Conservation (phyloP, 2,329 filamentous ascomycete genomes). For the Stagonosporopsis tanaceti region DNA sequence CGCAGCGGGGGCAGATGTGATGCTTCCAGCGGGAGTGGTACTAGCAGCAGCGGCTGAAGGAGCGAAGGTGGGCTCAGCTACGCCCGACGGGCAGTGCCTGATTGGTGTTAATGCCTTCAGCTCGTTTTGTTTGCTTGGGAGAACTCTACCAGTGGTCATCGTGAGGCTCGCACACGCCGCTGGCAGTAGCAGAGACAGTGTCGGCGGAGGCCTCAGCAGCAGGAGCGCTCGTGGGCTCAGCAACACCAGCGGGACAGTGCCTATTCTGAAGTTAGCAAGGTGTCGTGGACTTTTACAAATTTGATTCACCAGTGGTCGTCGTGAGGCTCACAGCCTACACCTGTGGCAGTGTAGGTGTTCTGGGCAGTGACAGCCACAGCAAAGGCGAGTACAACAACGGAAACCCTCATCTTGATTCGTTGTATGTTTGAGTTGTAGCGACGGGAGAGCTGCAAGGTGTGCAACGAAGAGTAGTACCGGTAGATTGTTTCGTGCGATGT, state of each 20-base stretch:
- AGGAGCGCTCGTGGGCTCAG: constrained; percentile 22
- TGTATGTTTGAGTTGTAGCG: neutral
- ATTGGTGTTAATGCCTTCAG: neutral
- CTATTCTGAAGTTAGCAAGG: constrained; percentile 1
- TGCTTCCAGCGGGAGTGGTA: constrained; percentile 6
- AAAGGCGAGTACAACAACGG: constrained; percentile 23
- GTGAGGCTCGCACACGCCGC: constrained; percentile 33
- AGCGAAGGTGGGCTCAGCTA: constrained; percentile 26
- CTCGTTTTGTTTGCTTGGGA: rapidly evolving
- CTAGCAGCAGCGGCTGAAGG: constrained; percentile 16
- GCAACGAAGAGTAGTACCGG: constrained; percentile 1
- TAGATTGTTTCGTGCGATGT: constrained; percentile 13
- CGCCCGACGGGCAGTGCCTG: constrained; percentile 31
- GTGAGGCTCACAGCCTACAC: constrained; percentile 20
- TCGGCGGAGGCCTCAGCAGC: constrained; percentile 20
- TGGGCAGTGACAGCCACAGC: constrained; percentile 29
- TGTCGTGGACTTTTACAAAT: no score
- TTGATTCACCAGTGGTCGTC: constrained; percentile 21
- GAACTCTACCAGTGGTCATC: constrained; percentile 34
- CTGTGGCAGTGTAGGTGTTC: constrained; percentile 26
- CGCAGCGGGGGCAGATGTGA: constrained; percentile 16
- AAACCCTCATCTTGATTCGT: constrained; percentile 29
- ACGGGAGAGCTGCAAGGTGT: neutral
- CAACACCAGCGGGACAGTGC: constrained; percentile 24
- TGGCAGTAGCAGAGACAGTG: constrained; percentile 24